Conservation (phyloP, 805 yeast genomes). For the Cyberlindnera bimundalis region DNA sequence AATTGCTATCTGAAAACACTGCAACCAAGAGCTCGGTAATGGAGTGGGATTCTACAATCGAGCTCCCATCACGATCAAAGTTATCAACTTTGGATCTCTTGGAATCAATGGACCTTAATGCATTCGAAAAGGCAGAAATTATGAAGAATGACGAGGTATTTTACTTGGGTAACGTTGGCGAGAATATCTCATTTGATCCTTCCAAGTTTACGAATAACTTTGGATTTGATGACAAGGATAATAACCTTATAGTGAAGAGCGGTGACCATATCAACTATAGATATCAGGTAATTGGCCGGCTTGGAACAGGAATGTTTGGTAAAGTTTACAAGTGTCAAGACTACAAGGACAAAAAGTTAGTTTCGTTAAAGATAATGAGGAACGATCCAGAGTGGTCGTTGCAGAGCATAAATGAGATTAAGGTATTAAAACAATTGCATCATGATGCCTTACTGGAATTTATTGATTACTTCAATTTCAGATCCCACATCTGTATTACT, state of each 20-base stretch:
- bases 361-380: constrained; percentile 77
- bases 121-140: constrained; percentile 62
- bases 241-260: constrained; percentile 51
- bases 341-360: constrained; percentile 51
- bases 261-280: constrained; percentile 78
- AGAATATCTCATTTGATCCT: constrained; percentile 4
- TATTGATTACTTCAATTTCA: constrained; percentile 67
- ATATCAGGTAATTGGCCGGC: constrained; percentile 52
- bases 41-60: constrained; percentile 6
- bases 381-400: constrained; percentile 70
- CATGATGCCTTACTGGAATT: constrained; percentile 39
- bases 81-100: constrained; percentile 7
- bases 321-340: constrained; percentile 68
- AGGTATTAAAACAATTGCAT: constrained; percentile 50
- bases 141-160: constrained; percentile 45
- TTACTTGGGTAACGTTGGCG: constrained; percentile 40
- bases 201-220: constrained; percentile 24
- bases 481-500: constrained; percentile 79
- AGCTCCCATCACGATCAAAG: background rate
- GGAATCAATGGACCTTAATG: constrained; percentile 32
- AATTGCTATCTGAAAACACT: constrained; percentile 9
- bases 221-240: constrained; percentile 69
- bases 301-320: constrained; percentile 85
- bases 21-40: constrained; percentile 15
- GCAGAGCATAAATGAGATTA: constrained; percentile 77